Evolutionary conservation across 2,329 filamentous ascomycete genomes (phyloP), one percentile per base, ranked within the genome.

Genomic region (Fusarium pseudoanthophilum): DNA sequence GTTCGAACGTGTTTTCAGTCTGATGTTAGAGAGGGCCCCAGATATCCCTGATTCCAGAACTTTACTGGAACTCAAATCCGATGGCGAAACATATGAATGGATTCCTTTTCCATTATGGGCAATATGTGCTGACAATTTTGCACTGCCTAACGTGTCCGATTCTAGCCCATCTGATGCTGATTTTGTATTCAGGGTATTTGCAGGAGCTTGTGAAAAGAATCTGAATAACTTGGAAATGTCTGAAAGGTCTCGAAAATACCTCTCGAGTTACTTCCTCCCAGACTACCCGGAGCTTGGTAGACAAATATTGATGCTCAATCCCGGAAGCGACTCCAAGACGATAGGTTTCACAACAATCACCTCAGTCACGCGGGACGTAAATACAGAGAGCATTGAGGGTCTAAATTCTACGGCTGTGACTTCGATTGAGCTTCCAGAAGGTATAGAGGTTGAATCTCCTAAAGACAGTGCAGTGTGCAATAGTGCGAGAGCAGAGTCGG

Each of bases 101-200:
- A 26, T 45, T 37, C 49, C 59, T n/a, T 62, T 37, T 62, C 20
- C 24, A 14, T 52, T 64, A 32, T 63, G 60, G 53, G 15, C 18
- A 30, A 58, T 62, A 13, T 46, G 59, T 24, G 11, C 30, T 21
- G 21, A 57, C 51, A 62, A 62, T 26, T 62, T 62, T 24, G 39
- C 28, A 42, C 32, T 57, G 7, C 51, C 39, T 24, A 37, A 9
- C 4, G 11, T 46, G 9, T 26, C 30, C 5, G 37, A 16, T 11
- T 36, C 30, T 24, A 21, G 24, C 51, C 51, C 20, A 32, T 45
- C 24, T 20, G 24, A 39, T 32, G 32, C 59, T 16, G 16, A 32
- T 13, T 57, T 62, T 43, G 39, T 62, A 4, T 39, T 57, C n/a
- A 36, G 55, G 43, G n/a, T 63, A n/a, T 63, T 63, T 46, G 10